Evolutionary conservation across 768 basidiomycete species (phyloP).

Genomic region (Russula ochroleuca): DNA sequence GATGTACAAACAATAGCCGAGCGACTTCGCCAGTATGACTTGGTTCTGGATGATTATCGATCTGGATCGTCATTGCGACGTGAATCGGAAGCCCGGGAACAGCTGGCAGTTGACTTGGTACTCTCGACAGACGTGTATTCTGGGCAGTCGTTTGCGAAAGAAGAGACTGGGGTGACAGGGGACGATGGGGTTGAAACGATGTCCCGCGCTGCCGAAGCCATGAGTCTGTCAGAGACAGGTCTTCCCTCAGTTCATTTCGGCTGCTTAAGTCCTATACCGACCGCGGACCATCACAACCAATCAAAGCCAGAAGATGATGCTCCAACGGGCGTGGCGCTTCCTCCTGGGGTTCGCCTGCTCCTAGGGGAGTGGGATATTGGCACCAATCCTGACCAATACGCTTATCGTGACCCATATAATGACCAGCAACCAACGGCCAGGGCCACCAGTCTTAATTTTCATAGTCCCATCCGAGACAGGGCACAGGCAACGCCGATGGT

Average conservation of each 20-base stretch:
- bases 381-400: constrained; percentile 45
- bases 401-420: constrained; percentile 55
- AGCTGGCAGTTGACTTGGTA: constrained; percentile 58
- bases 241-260: constrained; percentile 59
- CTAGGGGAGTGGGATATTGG: constrained; percentile 67
- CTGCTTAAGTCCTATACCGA: constrained; percentile 51
- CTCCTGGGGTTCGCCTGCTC: constrained; percentile 57
- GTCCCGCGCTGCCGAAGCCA: constrained; percentile 46
- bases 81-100: constrained; percentile 54
- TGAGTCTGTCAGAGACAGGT: constrained; percentile 49
- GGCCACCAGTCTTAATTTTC: neutral
- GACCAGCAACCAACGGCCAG: constrained; percentile 9
- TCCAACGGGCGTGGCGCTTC: constrained; percentile 20
- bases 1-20: constrained; percentile 39
- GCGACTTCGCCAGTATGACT: constrained; percentile 42
- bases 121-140: constrained; percentile 59
- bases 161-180: constrained; percentile 21
- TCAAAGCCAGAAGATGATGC: neutral
- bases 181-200: constrained; percentile 48
- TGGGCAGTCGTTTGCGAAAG: constrained; percentile 38
- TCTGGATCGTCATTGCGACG: constrained; percentile 41
- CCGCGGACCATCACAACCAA: constrained; percentile 30
- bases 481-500: neutral
- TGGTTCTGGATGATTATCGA: constrained; percentile 38
- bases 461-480: neutral